Evolutionary conservation across 208 protist species (phyloP), one percentile per base, ranked within the genome.

Genomic region (Kentomonas sorsogonicus): DNA sequence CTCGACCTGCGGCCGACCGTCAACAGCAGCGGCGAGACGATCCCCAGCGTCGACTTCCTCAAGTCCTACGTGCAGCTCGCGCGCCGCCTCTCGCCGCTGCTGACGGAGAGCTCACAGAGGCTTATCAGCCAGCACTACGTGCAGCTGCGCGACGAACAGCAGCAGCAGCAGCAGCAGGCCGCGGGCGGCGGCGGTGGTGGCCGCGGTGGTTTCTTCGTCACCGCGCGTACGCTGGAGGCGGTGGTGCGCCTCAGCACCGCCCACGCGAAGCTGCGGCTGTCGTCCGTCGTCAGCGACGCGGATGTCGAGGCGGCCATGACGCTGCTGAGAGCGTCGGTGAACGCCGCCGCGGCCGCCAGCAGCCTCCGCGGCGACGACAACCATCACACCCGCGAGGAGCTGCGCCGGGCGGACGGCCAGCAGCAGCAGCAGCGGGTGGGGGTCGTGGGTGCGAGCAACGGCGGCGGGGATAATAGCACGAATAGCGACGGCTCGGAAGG

Each of bases 211-310:
- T 90, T 95, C 59, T 91, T 84, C 60, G 70, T 99, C 54, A 99
- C 97, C 7, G 86, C 97, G 16, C 86, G 98, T 76, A 97, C 96
- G 9, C 81, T 99, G 34, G 97, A 99, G 78, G 96, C 93, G n/a
- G 77, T 99, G 31, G 98, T 99, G 43, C 92, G 98, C 29, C 79
- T 98, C 13, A 66, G 94, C 25, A 97, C 93, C 31, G 97, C 97
- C 0, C 81, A 97, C 60, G 97, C 97, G 3, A 98, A 98, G 75
- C 61, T 90, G 50, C 83, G 93, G 1, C 79, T 98, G n/a, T 89
- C 79, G 3, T 29, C 69, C 3, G 71, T 74, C 20, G 88, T 97
- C 26, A 79, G 86, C 40, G 74, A 93, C 39, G 63, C 69, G 7
- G 96, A 98, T 67, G 89, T 96, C 10, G 72, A 79, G 23, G 80